A percentile compares a stretch with the other conserved stretches of the same genome.
Evolutionary conservation across 805 yeast species (phyloP).

Genomic region (Clavispora asparagi): DNA sequence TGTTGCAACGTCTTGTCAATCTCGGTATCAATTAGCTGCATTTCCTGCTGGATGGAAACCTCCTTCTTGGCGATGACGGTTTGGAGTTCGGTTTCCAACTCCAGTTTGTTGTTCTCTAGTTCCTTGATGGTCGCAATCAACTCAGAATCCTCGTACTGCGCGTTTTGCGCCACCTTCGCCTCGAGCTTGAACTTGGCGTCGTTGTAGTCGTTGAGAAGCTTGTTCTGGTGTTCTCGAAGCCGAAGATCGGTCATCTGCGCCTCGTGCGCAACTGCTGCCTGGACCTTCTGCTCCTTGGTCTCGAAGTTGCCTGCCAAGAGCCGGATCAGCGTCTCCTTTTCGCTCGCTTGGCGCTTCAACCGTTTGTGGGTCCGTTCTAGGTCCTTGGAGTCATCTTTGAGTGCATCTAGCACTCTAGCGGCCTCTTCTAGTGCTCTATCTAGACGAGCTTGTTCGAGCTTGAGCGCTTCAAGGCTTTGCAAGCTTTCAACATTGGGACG

Average conservation of each 20-base stretch:
- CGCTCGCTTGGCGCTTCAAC: background rate
- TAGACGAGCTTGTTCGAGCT: background rate
- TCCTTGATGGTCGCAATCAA: conserved; percentile 13
- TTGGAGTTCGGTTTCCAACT: conserved; percentile 2
- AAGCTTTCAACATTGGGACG: background rate
- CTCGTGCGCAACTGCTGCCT: conserved; percentile 22
- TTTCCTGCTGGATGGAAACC: background rate
- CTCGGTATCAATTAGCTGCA: background rate
- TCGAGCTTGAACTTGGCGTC: conserved; percentile 30
- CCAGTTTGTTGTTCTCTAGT: conserved; percentile 10
- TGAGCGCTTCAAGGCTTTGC: background rate
- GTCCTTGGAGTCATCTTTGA: conserved; percentile 6
- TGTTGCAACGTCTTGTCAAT: background rate
- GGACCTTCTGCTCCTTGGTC: conserved; percentile 21
- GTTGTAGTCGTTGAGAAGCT: conserved; percentile 22
- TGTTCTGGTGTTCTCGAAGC: conserved; percentile 25
- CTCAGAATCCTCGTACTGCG: conserved; percentile 1
- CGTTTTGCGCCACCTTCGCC: conserved; percentile 13
- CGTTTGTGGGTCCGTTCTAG: conserved; percentile 2
- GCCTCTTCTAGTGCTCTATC: conserved; percentile 10
- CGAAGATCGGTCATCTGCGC: conserved; percentile 25
- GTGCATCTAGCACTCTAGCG: conserved; percentile 15
- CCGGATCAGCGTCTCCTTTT: background rate
- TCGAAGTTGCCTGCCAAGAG: conserved; percentile 13
- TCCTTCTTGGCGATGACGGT: conserved; percentile 8